phyloP scores from a whole-genome alignment of 2,329 filamentous ascomycete species.

The Fusarium marasasianum region DNA sequence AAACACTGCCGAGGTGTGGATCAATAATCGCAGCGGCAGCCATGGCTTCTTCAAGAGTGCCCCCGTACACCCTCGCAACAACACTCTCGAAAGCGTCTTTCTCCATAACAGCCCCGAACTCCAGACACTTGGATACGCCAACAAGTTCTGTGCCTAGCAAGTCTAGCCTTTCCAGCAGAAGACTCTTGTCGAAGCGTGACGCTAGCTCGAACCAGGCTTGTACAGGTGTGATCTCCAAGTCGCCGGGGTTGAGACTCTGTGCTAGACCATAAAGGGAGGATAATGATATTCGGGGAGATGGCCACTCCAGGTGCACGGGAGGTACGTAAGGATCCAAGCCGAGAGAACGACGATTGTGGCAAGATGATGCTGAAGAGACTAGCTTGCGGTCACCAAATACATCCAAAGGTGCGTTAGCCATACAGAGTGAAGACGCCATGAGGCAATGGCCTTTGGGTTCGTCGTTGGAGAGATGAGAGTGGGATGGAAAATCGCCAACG shows the following conservation, averaged over 20 bases:
- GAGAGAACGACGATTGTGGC: slow-evolving; percentile 18
- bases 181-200: slow-evolving; percentile 50
- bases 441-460: slow-evolving; percentile 53
- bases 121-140: slow-evolving; percentile 56
- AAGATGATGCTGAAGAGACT: slow-evolving; percentile 31
- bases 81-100: slow-evolving; percentile 58
- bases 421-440: slow-evolving; percentile 56
- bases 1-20: background rate
- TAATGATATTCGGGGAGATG: slow-evolving; percentile 53
- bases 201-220: slow-evolving; percentile 66
- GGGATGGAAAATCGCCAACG: slow-evolving; percentile 51
- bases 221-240: slow-evolving; percentile 59
- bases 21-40: slow-evolving; percentile 14
- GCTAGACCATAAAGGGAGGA: slow-evolving; percentile 57
- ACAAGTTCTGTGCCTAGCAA: slow-evolving; percentile 53
- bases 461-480: slow-evolving; percentile 45
- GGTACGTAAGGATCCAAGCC: slow-evolving; percentile 33
- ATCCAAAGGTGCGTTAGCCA: slow-evolving; percentile 50
- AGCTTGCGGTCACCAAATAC: slow-evolving; percentile 45
- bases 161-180: slow-evolving; percentile 52
- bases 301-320: slow-evolving; percentile 49
- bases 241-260: slow-evolving; percentile 53
- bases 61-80: slow-evolving; percentile 52
- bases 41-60: slow-evolving; percentile 32
- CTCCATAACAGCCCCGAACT: slow-evolving; percentile 60